Conservation (phyloP, 768 basidiomycete species). For the Lanmaoa rubissima region DNA sequence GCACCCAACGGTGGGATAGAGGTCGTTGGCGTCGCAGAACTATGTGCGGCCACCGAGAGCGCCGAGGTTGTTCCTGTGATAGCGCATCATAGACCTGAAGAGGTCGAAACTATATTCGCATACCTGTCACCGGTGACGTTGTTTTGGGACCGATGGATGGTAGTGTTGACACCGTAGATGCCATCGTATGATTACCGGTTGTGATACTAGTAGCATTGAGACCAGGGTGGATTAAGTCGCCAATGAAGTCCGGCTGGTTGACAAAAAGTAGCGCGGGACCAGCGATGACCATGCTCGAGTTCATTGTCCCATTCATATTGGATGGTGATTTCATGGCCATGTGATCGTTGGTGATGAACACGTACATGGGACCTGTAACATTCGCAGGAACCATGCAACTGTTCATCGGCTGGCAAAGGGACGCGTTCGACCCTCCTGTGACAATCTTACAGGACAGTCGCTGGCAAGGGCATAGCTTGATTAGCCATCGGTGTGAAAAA, state of each 20-base stretch:
- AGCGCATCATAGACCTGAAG: conserved; percentile 2
- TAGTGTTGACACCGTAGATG: background rate
- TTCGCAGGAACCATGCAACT: conserved; percentile 63
- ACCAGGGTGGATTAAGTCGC: conserved; percentile 41
- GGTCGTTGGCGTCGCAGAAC: conserved; percentile 26
- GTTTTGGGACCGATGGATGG: background rate
- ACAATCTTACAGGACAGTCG: conserved; percentile 74
- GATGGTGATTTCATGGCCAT: conserved; percentile 54
- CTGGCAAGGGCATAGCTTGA: conserved; percentile 33
- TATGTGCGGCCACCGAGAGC: conserved; percentile 20
- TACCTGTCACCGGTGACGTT: background rate
- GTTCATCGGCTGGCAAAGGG: conserved; percentile 57
- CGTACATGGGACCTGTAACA: conserved; percentile 71
- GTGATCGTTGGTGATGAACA: conserved; percentile 64
- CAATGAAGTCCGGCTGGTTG: conserved; percentile 50
- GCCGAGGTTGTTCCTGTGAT: conserved; percentile 18
- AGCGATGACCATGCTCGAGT: conserved; percentile 46
- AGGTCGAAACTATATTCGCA: background rate
- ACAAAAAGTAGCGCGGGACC: conserved; percentile 73
- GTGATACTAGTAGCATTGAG: background rate
- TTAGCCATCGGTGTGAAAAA: background rate
- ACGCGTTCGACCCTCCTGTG: conserved; percentile 52
- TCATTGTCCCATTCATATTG: conserved; percentile 43
- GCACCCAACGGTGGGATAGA: background rate
- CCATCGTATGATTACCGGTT: background rate